phyloP scores from a whole-genome alignment of 2,329 filamentous ascomycete species.

The Ceratocystiopsis sp. region DNA sequence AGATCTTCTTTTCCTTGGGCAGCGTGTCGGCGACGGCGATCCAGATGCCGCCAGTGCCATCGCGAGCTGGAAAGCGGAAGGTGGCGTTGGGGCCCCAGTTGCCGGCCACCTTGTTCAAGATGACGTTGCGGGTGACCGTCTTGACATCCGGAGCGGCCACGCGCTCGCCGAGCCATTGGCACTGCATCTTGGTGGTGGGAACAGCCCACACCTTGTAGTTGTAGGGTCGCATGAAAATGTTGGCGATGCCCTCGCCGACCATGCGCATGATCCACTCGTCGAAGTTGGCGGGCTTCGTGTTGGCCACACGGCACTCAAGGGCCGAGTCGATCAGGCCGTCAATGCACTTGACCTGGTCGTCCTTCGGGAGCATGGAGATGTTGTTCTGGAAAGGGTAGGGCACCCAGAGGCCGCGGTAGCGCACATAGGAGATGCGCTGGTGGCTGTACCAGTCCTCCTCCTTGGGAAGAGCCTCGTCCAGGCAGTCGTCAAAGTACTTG shows the following conservation, averaged over 20 bases:
- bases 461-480: constrained; percentile 89
- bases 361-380: constrained; percentile 93
- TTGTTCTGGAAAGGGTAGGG: constrained; percentile 99
- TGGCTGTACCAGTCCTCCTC: constrained; percentile 94
- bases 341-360: constrained; percentile 87
- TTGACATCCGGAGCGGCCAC: constrained; percentile 95
- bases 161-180: constrained; percentile 93
- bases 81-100: constrained; percentile 98
- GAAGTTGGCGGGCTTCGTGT: constrained; percentile 87
- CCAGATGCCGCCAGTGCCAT: constrained; percentile 97
- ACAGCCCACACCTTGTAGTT: constrained; percentile 99
- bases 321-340: constrained; percentile 94
- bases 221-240: constrained; percentile 98
- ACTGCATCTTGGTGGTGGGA: constrained; percentile 99
- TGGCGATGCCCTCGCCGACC: constrained; percentile 74
- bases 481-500: constrained; percentile 99
- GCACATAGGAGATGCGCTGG: constrained; percentile 97
- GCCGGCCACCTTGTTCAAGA: constrained; percentile 87
- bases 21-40: constrained; percentile 89
- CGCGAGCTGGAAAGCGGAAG: constrained; percentile 91
- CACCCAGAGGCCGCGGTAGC: constrained; percentile 92
- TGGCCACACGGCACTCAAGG: constrained; percentile 68
- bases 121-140: constrained; percentile 80
- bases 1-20: constrained; percentile 79
- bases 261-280: constrained; percentile 96